These are phyloP conservation scores for Spergularia marina DNA, from an alignment of 148 eudicot species.

Conservation along the genomic window DNA sequence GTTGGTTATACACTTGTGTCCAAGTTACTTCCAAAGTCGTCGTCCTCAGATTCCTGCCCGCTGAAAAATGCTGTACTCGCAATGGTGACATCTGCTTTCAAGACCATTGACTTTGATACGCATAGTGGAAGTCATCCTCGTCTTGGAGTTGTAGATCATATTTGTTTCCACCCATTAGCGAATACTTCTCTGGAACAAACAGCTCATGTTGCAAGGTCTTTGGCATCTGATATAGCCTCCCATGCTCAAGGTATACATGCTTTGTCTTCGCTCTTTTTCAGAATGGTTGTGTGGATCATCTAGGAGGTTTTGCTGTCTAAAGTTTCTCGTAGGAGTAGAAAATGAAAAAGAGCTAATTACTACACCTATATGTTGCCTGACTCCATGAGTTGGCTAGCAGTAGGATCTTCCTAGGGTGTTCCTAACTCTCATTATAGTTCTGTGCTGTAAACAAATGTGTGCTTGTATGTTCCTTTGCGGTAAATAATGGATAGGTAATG, in stretches of 20 bases:
- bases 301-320: background rate
- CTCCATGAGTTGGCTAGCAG: background rate
- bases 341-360: background rate
- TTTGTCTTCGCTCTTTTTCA: background rate
- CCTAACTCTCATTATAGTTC: background rate
- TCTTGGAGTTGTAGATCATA: slow-evolving; percentile 89
- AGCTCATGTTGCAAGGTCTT: slow-evolving; percentile 57
- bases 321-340: slow-evolving; percentile 6
- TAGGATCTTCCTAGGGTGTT: too few relatives aligned
- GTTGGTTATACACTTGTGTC: slow-evolving; percentile 93
- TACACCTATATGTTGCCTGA: background rate
- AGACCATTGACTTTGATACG: slow-evolving; percentile 49
- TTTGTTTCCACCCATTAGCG: slow-evolving; percentile 76
- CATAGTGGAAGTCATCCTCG: slow-evolving; percentile 87
- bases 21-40: slow-evolving; percentile 31
- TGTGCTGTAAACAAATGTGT: background rate
- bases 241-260: slow-evolving; percentile 44
- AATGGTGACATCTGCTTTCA: slow-evolving; percentile 79
- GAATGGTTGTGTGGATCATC: background rate
- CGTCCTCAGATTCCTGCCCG: slow-evolving; percentile 30
- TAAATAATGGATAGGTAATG: background rate
- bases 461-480: background rate
- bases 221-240: slow-evolving; percentile 72
- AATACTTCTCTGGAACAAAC: slow-evolving; percentile 47
- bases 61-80: slow-evolving; percentile 57